Evolutionary conservation across 2,329 filamentous ascomycete species (phyloP).

Genomic region (Trichoderma harzianum): DNA sequence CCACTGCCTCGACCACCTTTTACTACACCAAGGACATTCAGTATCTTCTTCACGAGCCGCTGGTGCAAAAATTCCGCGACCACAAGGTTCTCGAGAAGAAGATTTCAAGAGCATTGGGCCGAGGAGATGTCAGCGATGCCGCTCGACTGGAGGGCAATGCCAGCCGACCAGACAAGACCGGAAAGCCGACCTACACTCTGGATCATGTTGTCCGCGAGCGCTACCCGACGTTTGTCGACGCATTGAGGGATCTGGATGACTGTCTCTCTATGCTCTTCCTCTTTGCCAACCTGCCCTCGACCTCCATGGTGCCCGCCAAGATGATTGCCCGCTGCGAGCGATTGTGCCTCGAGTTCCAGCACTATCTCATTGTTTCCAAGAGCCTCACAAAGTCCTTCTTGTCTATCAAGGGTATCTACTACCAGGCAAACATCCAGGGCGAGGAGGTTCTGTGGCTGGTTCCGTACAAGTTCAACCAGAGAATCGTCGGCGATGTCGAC

Average conservation of each 20-base stretch:
- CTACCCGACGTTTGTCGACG: conserved; percentile 95
- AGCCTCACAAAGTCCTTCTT: conserved; percentile 93
- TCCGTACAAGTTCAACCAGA: conserved; percentile 96
- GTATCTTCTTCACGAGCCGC: conserved; percentile 93
- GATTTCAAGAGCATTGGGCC: conserved; percentile 86
- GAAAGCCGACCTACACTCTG: conserved; percentile 83
- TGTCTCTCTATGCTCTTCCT: conserved; percentile 95
- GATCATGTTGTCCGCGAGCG: conserved; percentile 98
- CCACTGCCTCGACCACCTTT: conserved; percentile 89
- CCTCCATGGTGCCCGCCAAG: conserved; percentile 84
- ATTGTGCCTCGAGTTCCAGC: conserved; percentile 91
- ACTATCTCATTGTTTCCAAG: conserved; percentile 91
- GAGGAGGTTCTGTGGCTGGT: conserved; percentile 97
- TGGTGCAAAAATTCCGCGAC: conserved; percentile 91
- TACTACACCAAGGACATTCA: conserved; percentile 93
- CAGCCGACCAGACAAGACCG: conserved; percentile 81
- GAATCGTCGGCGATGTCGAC: conserved; percentile 89
- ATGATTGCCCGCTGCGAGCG: conserved; percentile 94
- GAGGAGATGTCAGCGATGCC: conserved; percentile 87
- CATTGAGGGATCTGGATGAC: conserved; percentile 91
- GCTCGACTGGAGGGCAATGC: conserved; percentile 84
- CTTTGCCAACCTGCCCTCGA: conserved; percentile 93
- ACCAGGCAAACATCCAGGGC: conserved; percentile 94
- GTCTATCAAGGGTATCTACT: conserved; percentile 99
- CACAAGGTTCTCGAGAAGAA: conserved; percentile 98